phyloP scores from a whole-genome alignment of 2,329 filamentous ascomycete genomes.

The Raffaelea ambrosiae region DNA sequence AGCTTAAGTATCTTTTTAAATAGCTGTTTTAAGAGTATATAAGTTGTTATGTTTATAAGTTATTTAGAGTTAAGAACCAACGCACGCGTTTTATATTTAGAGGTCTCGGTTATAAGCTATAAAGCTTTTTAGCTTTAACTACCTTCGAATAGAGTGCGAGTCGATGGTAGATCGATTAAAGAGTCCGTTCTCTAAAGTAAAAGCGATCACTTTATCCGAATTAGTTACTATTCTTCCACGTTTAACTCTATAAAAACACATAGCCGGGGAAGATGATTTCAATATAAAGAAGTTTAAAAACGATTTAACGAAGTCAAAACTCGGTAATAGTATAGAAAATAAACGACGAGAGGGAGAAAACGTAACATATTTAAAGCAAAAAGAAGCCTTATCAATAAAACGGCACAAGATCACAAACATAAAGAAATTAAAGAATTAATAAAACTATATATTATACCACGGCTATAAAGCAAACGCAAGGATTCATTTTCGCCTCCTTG shows the following conservation, averaged over 20 bases:
- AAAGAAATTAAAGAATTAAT: not conserved
- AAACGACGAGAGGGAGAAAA: not conserved
- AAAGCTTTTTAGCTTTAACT: slow-evolving; percentile 4
- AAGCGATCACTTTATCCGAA: slow-evolving; percentile 3
- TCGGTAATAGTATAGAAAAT: not conserved
- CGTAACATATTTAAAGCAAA: not conserved
- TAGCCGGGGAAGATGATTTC: not conserved
- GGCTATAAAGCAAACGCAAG: not conserved
- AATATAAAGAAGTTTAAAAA: not conserved
- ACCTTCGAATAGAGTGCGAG: slow-evolving; percentile 2
- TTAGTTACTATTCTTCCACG: not conserved
- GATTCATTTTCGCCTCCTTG: not conserved
- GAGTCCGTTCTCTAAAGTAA: slow-evolving; percentile 4
- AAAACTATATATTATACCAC: not conserved
- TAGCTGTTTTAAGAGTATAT: not conserved
- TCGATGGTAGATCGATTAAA: slow-evolving; percentile 6
- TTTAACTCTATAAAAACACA: not conserved
- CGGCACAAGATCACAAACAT: not conserved
- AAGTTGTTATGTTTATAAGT: not conserved
- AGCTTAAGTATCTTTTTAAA: slow-evolving; percentile 2
- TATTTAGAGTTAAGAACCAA: not conserved
- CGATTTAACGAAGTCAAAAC: not conserved
- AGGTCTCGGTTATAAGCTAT: slow-evolving; percentile 3
- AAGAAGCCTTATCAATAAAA: not conserved
- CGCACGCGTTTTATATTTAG: slow-evolving; percentile 3